Evolutionary conservation across 176 grass and related monocot genomes (phyloP), one percentile per base, ranked within the genome.

Genomic region (Neostapfia colusana): DNA sequence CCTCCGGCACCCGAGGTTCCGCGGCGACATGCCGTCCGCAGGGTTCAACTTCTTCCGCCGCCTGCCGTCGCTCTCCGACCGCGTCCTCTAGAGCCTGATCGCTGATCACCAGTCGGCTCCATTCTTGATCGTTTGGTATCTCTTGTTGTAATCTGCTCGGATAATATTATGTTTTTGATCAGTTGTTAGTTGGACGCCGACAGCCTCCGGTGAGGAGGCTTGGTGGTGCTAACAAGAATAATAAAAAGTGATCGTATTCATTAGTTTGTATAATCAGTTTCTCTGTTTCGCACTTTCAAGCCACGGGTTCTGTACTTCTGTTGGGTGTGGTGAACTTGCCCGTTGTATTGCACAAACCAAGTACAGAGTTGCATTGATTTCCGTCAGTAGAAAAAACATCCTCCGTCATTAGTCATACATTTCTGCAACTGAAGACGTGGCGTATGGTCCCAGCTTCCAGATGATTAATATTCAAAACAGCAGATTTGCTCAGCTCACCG

Each of bases 41-140:
- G 83, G 73, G 3, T 95, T 99, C 80, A 99, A 99, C 86, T 99
- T 99, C 76, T 99, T 99, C 87, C 87, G 91, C 40, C 89, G 95
- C 23, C 61, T 99, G 36, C 95, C 95, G 20, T 92, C 95, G 14
- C 51, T 88, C 26, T 90, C 95, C 54, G 95, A 99, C 66, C 63
- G 91, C 54, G 83, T 99, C 28, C 80, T 99, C 25, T 97, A 96
- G 76, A 56, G 68, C 48, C 58, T n/a, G 27, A n/a, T 63, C 17
- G 1, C 69, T 56, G 39, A 67, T 85, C 51, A n/a, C 9, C 69
- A 58, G 78, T 81, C 57, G 28, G 44, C 8, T 54, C 60, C 31
- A 28, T 51, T 27, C 23, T 71, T 77, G 43, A 65, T 66, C 75
- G n/a, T 65, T 70, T 42, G 46, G 25, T 59, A 18, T 17, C 25